Evolutionary conservation across 768 basidiomycete species (phyloP).

Genomic region (Suillus decipiens): DNA sequence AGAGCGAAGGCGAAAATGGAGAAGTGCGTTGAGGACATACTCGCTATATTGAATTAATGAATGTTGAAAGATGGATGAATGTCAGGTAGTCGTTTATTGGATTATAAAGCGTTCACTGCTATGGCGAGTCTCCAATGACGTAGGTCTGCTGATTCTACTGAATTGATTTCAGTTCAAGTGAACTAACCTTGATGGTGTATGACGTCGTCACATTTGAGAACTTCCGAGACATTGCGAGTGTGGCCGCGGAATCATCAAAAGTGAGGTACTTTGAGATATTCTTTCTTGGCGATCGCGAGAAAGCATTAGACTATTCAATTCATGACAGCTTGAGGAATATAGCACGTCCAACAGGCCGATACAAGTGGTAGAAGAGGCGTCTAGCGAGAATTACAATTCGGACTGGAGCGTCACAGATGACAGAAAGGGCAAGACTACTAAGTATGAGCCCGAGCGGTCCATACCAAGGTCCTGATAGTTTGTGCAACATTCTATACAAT

Average conservation of each 20-base stretch:
- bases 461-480: background rate
- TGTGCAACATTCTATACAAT: constrained; percentile 2
- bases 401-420: background rate
- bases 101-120: background rate
- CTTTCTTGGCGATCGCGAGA: background rate
- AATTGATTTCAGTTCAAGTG: background rate
- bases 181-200: background rate
- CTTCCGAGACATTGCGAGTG: background rate
- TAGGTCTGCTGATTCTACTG: background rate
- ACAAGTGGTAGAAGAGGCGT: background rate
- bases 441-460: background rate
- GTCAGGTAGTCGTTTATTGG: background rate
- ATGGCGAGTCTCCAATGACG: background rate
- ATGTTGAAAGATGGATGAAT: background rate
- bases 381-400: background rate
- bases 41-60: background rate
- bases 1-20: constrained; percentile 13
- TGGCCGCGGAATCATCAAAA: background rate
- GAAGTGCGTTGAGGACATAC: background rate
- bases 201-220: background rate
- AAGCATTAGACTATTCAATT: background rate
- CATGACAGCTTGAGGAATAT: background rate
- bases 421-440: background rate
- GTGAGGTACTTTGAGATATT: background rate
- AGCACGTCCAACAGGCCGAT: background rate